Evolutionary conservation across 2,329 filamentous ascomycete genomes (phyloP).

Genomic region (Penicillium janthinellum): DNA sequence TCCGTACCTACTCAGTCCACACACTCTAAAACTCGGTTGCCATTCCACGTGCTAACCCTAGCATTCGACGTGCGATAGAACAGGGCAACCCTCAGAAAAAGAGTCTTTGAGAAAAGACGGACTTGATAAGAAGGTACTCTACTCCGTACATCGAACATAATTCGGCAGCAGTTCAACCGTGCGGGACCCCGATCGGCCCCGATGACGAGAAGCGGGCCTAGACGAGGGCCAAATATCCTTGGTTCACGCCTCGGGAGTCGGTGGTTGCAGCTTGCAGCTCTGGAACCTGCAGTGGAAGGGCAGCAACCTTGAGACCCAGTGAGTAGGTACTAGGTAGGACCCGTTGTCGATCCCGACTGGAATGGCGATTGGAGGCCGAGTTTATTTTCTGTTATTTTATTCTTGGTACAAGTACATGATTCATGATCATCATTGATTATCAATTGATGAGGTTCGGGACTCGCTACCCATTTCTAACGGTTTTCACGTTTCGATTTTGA

Average conservation of each 20-base stretch:
- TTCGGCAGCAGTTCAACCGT: background rate
- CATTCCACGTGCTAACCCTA: background rate
- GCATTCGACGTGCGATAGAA: background rate
- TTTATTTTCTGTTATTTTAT: constrained; percentile 1
- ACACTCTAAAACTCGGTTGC: background rate
- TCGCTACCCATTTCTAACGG: no score
- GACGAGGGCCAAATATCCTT: constrained; percentile 3
- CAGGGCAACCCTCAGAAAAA: background rate
- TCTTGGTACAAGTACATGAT: no score
- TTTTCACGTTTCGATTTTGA: no score
- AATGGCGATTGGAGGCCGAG: background rate
- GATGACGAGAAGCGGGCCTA: constrained; percentile 4
- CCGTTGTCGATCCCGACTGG: constrained; percentile 1
- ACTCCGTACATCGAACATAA: background rate
- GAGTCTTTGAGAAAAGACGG: no score
- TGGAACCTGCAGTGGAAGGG: no score
- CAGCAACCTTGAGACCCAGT: background rate
- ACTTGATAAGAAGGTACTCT: background rate
- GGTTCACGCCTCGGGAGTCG: background rate
- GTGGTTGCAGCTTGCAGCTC: no score
- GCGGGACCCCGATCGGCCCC: constrained; percentile 3
- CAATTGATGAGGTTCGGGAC: no score
- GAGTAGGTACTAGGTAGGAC: background rate
- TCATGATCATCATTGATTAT: no score
- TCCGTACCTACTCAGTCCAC: no score